Conservation (phyloP, 805 yeast species). For the Metschnikowia aberdeeniae region DNA sequence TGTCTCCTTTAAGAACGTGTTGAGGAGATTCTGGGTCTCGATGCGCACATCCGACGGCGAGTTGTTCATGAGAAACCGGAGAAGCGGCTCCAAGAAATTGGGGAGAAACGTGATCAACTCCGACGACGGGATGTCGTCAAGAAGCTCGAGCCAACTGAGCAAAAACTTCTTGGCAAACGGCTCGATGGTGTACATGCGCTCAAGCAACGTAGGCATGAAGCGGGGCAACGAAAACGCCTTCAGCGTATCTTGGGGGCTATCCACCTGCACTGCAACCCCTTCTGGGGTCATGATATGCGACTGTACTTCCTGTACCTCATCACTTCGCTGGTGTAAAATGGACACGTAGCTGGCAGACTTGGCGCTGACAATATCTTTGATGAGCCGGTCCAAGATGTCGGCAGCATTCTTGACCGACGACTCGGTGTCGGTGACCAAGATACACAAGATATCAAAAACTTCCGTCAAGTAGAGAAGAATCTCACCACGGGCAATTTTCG, state of each 20-base stretch:
- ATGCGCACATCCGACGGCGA: conserved; percentile 83
- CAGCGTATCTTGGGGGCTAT: conserved; percentile 54
- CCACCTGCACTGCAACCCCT: conserved; percentile 58
- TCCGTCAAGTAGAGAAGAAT: conserved; percentile 88
- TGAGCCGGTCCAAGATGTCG: conserved; percentile 80
- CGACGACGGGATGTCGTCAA: conserved; percentile 88
- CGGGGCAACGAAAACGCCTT: conserved; percentile 78
- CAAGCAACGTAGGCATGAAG: conserved; percentile 87
- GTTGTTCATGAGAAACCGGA: conserved; percentile 70
- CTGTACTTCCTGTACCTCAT: conserved; percentile 27
- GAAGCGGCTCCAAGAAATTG: conserved; percentile 78
- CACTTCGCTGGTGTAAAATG: conserved; percentile 50
- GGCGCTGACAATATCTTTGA: conserved; percentile 93
- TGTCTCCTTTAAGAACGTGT: conserved; percentile 74
- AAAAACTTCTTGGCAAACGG: conserved; percentile 89
- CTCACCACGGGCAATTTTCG: conserved; percentile 95
- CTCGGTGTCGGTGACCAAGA: conserved; percentile 85
- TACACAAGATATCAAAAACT: conserved; percentile 87
- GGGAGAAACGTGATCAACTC: conserved; percentile 86
- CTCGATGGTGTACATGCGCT: conserved; percentile 86
- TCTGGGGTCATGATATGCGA: conserved; percentile 48
- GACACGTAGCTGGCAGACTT: conserved; percentile 87
- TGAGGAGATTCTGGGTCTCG: conserved; percentile 75
- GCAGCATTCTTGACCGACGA: conserved; percentile 93
- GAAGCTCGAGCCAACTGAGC: conserved; percentile 89